phyloP scores from a whole-genome alignment of 495 filamentous ascomycete genomes.

The Podospora australis region DNA sequence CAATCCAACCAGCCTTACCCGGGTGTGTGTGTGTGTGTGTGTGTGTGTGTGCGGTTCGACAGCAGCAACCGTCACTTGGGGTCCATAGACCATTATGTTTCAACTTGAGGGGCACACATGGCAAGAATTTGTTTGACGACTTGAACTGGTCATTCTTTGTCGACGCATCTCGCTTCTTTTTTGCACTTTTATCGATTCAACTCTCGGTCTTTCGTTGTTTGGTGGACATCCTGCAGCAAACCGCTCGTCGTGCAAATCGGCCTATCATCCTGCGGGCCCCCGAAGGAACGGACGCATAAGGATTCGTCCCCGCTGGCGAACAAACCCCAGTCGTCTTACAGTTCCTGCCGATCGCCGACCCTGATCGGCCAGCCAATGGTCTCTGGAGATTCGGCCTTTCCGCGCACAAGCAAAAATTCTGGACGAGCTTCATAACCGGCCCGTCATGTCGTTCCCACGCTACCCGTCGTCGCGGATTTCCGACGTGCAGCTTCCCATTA shows the following conservation, averaged over 20 bases:
- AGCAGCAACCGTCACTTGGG: no score
- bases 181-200: no score
- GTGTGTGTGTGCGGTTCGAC: no score
- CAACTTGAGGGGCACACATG: constrained; percentile 3
- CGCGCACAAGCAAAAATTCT: constrained; percentile 1
- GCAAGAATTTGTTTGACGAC: constrained; percentile 4
- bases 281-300: constrained; percentile 6
- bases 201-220: no score
- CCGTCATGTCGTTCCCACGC: constrained; percentile 17
- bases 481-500: constrained; percentile 22
- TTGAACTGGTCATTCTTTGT: background rate
- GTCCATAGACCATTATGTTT: constrained; percentile 12
- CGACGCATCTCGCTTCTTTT: no score
- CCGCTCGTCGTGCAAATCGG: background rate
- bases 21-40: no score
- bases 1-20: no score
- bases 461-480: constrained; percentile 8
- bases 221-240: background rate
- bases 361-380: constrained; percentile 18
- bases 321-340: constrained; percentile 15
- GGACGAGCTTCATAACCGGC: background rate
- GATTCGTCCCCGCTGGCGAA: constrained; percentile 6
- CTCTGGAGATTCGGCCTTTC: constrained; percentile 2
- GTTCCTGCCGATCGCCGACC: constrained; percentile 27
- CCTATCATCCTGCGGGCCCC: constrained; percentile 10